Conservation (phyloP, 2,329 filamentous ascomycete species). For the Alternaria brassicicola region DNA sequence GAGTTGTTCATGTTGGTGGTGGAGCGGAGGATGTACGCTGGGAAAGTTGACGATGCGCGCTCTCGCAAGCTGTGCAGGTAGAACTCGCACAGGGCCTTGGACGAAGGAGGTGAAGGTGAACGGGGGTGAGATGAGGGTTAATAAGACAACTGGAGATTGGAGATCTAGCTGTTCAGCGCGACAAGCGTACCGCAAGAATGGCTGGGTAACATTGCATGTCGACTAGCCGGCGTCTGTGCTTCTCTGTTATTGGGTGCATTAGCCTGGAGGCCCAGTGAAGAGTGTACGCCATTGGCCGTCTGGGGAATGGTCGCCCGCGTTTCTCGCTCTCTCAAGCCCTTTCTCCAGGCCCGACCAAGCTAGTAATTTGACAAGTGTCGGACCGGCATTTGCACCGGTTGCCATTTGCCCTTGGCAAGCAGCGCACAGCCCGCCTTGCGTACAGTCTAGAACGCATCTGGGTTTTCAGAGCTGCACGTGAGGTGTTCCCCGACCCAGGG, state of each 20-base stretch:
- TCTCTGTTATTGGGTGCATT: neutral
- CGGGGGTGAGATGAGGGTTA: conserved; percentile 1
- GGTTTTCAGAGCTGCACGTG: conserved; percentile 3
- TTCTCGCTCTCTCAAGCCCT: neutral
- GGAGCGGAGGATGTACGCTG: neutral
- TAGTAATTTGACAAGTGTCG: conserved; percentile 2
- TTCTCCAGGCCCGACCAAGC: conserved; percentile 1
- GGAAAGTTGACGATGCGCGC: neutral
- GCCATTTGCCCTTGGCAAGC: neutral
- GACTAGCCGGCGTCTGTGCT: neutral
- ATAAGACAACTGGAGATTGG: conserved; percentile 1
- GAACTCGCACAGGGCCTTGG: conserved; percentile 1
- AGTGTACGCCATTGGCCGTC: neutral
- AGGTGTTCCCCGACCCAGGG: neutral
- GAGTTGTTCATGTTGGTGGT: neutral
- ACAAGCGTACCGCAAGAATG: conserved; percentile 1
- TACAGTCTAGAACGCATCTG: neutral
- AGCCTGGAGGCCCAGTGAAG: neutral
- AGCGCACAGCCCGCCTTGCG: neutral
- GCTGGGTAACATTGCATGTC: neutral
- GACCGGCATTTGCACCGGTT: neutral
- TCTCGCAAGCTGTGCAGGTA: conserved; percentile 1
- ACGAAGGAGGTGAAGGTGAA: neutral
- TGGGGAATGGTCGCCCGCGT: conserved; percentile 4
- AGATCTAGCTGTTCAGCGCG: neutral